These are phyloP conservation scores for Fraxinus sp. DNA, from an alignment of 305 asterid species.

Conservation along the genomic window DNA sequence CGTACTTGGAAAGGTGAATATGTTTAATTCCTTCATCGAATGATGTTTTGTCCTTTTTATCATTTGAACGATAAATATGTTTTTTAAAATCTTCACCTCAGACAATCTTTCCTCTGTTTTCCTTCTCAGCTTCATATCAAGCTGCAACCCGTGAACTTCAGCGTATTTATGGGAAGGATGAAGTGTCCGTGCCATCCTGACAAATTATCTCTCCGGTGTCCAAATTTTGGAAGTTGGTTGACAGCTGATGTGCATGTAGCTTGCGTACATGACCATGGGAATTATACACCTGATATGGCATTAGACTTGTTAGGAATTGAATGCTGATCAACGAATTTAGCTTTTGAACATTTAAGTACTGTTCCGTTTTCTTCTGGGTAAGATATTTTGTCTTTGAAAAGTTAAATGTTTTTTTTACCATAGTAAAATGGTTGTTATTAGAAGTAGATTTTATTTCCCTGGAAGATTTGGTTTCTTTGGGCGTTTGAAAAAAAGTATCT, in stretches of 20 bases:
- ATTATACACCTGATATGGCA: constrained; percentile 15
- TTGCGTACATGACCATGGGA: constrained; percentile 23
- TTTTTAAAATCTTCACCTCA: neutral
- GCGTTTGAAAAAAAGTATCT: neutral
- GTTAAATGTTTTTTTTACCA: neutral
- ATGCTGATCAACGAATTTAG: constrained; percentile 20
- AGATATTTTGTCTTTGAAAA: constrained; percentile 14
- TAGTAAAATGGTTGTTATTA: neutral
- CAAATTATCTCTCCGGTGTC: neutral
- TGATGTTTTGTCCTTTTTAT: neutral
- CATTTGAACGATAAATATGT: constrained; percentile 1
- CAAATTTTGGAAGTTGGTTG: constrained; percentile 23
- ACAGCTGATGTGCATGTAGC: constrained; percentile 24
- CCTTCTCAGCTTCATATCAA: constrained; percentile 54
- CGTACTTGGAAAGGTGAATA: constrained; percentile 63
- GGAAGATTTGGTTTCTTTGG: constrained; percentile 7
- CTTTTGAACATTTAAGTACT: constrained; percentile 10
- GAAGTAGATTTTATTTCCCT: neutral
- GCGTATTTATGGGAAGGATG: constrained; percentile 55
- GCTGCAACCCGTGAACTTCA: constrained; percentile 63
- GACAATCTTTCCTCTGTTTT: constrained; percentile 10
- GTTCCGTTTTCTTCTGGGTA: constrained; percentile 9
- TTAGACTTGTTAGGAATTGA: constrained; percentile 17
- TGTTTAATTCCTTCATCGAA: neutral
- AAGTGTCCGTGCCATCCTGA: constrained; percentile 38